Evolutionary conservation across 179 eudicot genomes (phyloP), one percentile per base, ranked within the genome.

Genomic region (Beta macrorhiza): DNA sequence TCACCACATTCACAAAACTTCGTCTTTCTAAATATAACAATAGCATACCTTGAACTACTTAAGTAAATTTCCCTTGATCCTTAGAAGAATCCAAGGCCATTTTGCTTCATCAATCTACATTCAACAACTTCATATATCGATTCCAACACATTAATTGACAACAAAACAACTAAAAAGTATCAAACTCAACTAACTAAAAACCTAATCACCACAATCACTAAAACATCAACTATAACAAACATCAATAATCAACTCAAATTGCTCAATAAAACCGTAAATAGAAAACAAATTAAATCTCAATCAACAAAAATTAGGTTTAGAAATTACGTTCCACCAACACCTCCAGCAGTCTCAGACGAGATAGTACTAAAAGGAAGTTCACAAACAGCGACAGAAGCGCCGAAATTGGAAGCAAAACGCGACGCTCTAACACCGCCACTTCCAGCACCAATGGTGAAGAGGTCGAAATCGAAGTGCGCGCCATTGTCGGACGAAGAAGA

Each of bases 371-470:
- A 97, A 42, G 99, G 98, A 52, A 97, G 89, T 89, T 94, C 99
- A 67, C 97, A 97, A 0, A 95, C 90, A 52, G 98, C 99, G 17
- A 90, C 97, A 14, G 88, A 82, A 63, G 99, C 99, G 44, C 98
- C 98, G n/a, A 83, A 92, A 84, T 84, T 91, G 51, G 98, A 76
- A 4, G 99, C 98, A 61, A 97, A 92, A 20, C 98, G 94, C 7
- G 99, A 87, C 72, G 97, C 99, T 86, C 98, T 90, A 19, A 97
- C 98, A 7, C 99, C 97, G 45, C 99, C 99, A 58, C 98, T 94
- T 0, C 99, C 98, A 7, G 98, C 99, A 2, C 99, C 99, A 77
- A 96, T 89, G 2, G 99, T 96, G 80, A 96, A 94, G 53, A 96
- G 89, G 83, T 96, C 99, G 79, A 87, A 96, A 72, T 96, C 99